Base-by-base conservation (phyloP, 352 stramenopile genomes). In the Phytophthora colocasiae region DNA sequence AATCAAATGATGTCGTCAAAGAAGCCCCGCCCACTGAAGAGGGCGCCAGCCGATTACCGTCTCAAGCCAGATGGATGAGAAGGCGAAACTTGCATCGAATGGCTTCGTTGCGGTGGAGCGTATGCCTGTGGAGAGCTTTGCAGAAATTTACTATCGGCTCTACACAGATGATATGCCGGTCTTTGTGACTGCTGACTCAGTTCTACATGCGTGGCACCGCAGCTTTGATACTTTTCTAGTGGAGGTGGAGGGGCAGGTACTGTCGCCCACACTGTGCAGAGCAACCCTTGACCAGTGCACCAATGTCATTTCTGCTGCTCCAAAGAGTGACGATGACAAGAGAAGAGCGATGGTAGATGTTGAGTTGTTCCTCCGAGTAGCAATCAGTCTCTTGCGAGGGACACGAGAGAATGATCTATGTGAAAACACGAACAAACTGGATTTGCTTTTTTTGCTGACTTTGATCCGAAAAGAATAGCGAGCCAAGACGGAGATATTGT, bases 161-260 rank as follows among this genome's bases (percentile, higher is more conserved):
- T 78, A 76, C 41, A 58, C 59, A 7, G 60, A 81, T 47, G 65
- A 76, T 36, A 54, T 80, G 55, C 69, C 72, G 1, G 58, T 77
- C 32, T 80, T 66, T 39, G 60, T 81, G 47, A 78, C 73, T 8
- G 36, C 19, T 22, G 19, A 22, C 19, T 22, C 19, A 22, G 19
- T 22, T 22, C 19, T 22, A 1, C 19, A 22, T 22, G 19, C 19
- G 19, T 22, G 19, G 19, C 19, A 22, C 19, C 19, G 19, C 19
- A 22, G 19, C 19, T 22, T 22, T 22, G 19, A 22, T 22, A 22
- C 19, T 22, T 22, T 22, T 22, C 19, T 22, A 22, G 19, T 22
- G 19, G 1, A 22, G 19, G 19, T 22, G 19, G 19, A 22, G 19
- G 19, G 19, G 19, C 19, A 22, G 19, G 19, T 22, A 22, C 19